Base-by-base conservation (phyloP, 1,139 yeast genomes). In the Trichomonascaceae sp. region DNA sequence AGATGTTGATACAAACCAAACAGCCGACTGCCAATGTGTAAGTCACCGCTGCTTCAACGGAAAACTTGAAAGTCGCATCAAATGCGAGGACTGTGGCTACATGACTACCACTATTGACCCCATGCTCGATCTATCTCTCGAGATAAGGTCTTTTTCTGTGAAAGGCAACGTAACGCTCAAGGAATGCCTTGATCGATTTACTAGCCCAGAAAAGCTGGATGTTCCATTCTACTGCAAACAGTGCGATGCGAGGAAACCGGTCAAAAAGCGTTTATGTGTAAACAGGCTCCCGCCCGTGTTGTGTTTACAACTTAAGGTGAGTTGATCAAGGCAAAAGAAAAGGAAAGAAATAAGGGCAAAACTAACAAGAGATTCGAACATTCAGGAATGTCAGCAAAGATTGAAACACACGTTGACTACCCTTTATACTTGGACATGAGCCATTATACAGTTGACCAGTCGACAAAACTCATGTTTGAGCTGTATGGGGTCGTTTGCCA, bases 401-500 rank as follows among this genome's bases (percentile, higher is more conserved):
- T 87, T 33, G 94, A 85, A 43, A 68, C 76, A 16, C 76, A 73
- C 18, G 78, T 89, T 5, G 61, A 67, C 31, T 77, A 76, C 44
- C 95, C 95, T 3, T 56, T 76, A 33, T 74, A 71, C 48, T 57
- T 89, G 35, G 75, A 87, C 52, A 63, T 89, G 68, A 59, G 72
- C 13, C 69, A 71, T 32, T 87, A 80, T 50, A 68, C 67, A 38
- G 60, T 64, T 23, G 50, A 33, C 15, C 37, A 40, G 2, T 16
- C 16, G 5, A 26, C 26, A 3, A 33, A 29, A 15, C 37, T 72
- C 27, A 56, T 69, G 2, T 87, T 79, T 56, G 95, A 87, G 54
- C 64, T 89, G 30, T 82, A 76, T 57, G 94, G 92, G 1, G 72
- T 85, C 27, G 77, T 89, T 8, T 75, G 87, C 48, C 98, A 89